A percentile compares a stretch with the other conserved stretches of the same genome.
Conservation (phyloP, 2,329 filamentous ascomycete species). For the Cercospora sojina region DNA sequence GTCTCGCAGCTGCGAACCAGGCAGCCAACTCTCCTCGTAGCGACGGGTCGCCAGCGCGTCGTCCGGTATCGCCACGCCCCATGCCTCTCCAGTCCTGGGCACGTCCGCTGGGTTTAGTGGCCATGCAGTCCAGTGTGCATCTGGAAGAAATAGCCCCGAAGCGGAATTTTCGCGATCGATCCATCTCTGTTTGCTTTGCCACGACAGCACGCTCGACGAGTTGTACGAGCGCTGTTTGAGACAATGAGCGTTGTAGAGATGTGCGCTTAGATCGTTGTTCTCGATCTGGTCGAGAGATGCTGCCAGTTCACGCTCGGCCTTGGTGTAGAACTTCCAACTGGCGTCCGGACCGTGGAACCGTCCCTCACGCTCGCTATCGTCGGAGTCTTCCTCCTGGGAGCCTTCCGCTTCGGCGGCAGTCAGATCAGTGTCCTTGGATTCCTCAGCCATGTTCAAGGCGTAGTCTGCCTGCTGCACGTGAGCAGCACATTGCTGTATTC, state of each 20-base stretch:
- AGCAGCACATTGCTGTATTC: not conserved
- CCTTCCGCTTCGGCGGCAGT: not conserved
- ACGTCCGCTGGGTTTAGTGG: slow-evolving; percentile 65
- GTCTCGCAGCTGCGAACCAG: slow-evolving; percentile 67
- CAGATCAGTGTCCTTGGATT: not conserved
- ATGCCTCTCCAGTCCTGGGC: slow-evolving; percentile 57
- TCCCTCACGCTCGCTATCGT: slow-evolving; percentile 50
- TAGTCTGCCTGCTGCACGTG: not conserved
- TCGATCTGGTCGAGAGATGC: slow-evolving; percentile 62
- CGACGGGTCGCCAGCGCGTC: slow-evolving; percentile 21
- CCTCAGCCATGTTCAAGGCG: not conserved
- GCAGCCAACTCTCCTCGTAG: slow-evolving; percentile 39
- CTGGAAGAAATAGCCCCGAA: slow-evolving; percentile 44
- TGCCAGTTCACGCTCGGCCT: slow-evolving; percentile 62
- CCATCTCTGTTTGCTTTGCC: slow-evolving; percentile 46
- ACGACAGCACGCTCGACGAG: slow-evolving; percentile 21
- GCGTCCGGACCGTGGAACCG: slow-evolving; percentile 66
- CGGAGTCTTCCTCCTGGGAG: slow-evolving; percentile 6
- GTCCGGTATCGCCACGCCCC: slow-evolving; percentile 38
- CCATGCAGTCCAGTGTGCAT: slow-evolving; percentile 79
- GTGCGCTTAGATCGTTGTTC: slow-evolving; percentile 67
- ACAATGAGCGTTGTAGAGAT: slow-evolving; percentile 75
- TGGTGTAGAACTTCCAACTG: slow-evolving; percentile 66
- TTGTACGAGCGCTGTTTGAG: slow-evolving; percentile 55
- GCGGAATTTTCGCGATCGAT: slow-evolving; percentile 35